Percentiles rank a stretch among this genome's conserved stretches.
These are phyloP conservation scores for Balakata baccata DNA, from an alignment of 345 rosid genomes.

Conservation along the genomic window DNA sequence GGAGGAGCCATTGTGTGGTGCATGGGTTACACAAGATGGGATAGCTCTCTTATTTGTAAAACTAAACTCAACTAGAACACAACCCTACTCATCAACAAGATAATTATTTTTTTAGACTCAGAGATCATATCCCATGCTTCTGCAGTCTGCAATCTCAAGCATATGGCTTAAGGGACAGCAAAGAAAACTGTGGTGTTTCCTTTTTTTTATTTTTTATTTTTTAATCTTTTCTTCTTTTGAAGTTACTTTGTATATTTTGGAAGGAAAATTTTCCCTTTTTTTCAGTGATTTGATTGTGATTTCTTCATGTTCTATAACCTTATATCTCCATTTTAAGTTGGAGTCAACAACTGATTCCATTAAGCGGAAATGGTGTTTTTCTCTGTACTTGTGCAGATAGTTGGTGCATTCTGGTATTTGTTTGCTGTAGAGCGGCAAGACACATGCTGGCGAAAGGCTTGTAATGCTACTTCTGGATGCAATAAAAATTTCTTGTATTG, in stretches of 20 bases:
- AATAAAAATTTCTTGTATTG: constrained; percentile 57
- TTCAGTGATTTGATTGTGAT: background rate
- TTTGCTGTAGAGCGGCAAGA: constrained; percentile 79
- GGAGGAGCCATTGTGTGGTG: background rate
- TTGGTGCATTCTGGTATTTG: constrained; percentile 93
- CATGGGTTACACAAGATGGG: no score
- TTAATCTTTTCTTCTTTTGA: background rate
- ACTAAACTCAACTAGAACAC: background rate
- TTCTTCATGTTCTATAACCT: background rate
- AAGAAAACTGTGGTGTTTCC: background rate
- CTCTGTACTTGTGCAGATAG: constrained; percentile 47
- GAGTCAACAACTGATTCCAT: background rate
- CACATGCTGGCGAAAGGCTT: constrained; percentile 67
- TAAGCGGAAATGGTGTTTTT: background rate
- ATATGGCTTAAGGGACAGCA: background rate
- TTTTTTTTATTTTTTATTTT: background rate
- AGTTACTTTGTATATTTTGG: background rate
- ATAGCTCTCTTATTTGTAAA: no score
- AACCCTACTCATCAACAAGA: no score
- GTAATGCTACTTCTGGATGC: constrained; percentile 35
- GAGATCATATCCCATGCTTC: background rate
- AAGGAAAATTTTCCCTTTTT: background rate
- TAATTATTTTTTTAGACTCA: no score
- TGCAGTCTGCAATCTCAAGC: background rate
- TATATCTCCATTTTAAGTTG: background rate